Conservation (phyloP, 441 rosid species). For the Arabidopsis hybrid region DNA sequence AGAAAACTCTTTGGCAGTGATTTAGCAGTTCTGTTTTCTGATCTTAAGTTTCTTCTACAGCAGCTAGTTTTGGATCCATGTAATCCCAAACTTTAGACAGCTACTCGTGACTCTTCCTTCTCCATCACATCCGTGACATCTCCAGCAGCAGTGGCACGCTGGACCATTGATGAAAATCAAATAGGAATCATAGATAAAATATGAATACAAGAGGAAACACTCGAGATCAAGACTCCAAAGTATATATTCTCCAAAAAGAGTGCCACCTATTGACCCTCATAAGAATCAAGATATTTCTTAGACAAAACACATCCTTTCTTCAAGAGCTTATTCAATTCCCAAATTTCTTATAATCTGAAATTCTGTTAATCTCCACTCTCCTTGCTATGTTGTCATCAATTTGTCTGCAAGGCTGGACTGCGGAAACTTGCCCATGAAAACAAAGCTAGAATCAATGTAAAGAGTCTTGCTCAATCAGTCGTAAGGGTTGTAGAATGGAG, state of each 20-base stretch:
- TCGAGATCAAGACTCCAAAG: neutral
- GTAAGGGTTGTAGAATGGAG: too few relatives aligned
- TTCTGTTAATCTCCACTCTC: too few relatives aligned
- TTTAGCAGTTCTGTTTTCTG: neutral
- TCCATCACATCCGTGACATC: neutral
- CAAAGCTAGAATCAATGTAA: too few relatives aligned
- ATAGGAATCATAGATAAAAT: neutral
- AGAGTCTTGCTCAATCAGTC: too few relatives aligned
- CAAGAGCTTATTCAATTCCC: neutral
- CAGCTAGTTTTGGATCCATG: neutral
- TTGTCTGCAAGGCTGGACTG: too few relatives aligned
- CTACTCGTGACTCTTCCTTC: constrained; percentile 1
- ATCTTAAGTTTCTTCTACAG: neutral
- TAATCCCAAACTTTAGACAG: neutral
- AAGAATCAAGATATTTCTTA: neutral
- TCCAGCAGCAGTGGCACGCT: neutral
- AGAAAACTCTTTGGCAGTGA: neutral
- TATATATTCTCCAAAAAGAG: neutral
- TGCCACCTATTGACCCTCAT: neutral
- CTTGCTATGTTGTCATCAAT: too few relatives aligned
- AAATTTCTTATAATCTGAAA: neutral
- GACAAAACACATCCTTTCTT: neutral
- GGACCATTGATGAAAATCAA: neutral
- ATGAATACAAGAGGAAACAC: neutral
- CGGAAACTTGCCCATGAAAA: too few relatives aligned